A percentile compares a stretch with the other conserved stretches of the same genome.
phyloP scores from a whole-genome alignment of 1,284 basidiomycete genomes.

The Termitomyces sp. region DNA sequence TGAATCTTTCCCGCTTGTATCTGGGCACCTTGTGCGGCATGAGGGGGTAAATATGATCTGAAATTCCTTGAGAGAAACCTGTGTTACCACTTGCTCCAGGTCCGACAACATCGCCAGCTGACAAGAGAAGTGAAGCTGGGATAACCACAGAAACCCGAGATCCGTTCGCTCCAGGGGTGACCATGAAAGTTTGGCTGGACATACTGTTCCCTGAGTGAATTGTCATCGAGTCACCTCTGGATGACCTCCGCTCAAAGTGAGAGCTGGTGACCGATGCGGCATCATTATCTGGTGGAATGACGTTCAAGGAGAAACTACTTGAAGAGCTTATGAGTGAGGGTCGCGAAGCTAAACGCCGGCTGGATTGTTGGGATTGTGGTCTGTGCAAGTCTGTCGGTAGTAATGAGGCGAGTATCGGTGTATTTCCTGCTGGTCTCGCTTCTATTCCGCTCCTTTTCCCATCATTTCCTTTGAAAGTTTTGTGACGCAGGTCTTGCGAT shows the following conservation, averaged over 20 bases:
- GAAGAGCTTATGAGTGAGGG: constrained; percentile 2
- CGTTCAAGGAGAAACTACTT: neutral
- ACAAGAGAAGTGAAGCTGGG: constrained; percentile 3
- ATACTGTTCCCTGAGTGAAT: neutral
- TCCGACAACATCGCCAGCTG: neutral
- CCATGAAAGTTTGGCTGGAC: constrained; percentile 2
- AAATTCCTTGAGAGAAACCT: constrained; percentile 1
- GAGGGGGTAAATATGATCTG: neutral
- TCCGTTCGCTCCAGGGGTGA: neutral
- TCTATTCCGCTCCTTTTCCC: neutral
- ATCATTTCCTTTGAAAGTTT: neutral
- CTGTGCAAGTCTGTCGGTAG: neutral
- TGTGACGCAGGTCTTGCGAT: neutral
- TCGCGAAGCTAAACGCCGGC: neutral
- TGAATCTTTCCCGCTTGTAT: constrained; percentile 1
- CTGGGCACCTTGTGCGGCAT: constrained; percentile 3
- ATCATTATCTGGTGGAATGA: constrained; percentile 4
- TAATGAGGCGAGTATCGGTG: neutral
- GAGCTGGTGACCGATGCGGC: neutral
- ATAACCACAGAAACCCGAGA: constrained; percentile 5
- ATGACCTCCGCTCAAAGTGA: neutral
- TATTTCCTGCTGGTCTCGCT: neutral
- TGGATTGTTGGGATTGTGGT: neutral
- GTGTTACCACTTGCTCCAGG: neutral
- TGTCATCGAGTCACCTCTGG: constrained; percentile 2